These are phyloP conservation scores for Dichotomocladium elegans DNA, from an alignment of 371 early-diverging fungal genomes.

Conservation along the genomic window DNA sequence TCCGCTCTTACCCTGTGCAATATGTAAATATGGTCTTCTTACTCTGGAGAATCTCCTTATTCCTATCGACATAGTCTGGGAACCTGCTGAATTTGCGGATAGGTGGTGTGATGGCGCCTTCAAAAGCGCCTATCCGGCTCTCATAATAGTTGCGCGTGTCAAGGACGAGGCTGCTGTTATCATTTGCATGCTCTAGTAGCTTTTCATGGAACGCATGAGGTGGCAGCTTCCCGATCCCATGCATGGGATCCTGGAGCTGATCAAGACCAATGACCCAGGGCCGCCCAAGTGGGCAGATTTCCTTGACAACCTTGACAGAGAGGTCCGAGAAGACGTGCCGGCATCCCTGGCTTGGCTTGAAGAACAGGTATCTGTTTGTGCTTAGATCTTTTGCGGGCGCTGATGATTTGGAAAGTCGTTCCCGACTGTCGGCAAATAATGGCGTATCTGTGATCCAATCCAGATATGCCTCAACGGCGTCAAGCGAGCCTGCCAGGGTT, in stretches of 20 bases:
- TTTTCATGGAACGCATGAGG: conserved; percentile 14
- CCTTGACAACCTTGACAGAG: conserved; percentile 62
- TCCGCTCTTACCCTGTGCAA: conserved; percentile 61
- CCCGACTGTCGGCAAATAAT: not conserved
- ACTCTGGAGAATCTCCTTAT: conserved; percentile 40
- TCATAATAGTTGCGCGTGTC: conserved; percentile 76
- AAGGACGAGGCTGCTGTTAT: conserved; percentile 42
- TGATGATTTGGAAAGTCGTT: not conserved
- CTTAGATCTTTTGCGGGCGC: not conserved
- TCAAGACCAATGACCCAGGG: conserved; percentile 13
- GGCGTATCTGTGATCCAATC: conserved; percentile 28
- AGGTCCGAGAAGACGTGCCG: conserved; percentile 59
- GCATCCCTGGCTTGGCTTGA: conserved; percentile 70
- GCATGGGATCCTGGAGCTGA: conserved; percentile 12
- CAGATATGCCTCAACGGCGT: conserved; percentile 46
- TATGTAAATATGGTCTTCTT: conserved; percentile 65
- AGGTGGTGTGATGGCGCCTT: conserved; percentile 56
- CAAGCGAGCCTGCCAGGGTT: conserved; percentile 54
- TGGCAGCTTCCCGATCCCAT: conserved; percentile 19
- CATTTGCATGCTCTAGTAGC: conserved; percentile 28
- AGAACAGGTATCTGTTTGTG: conserved; percentile 39
- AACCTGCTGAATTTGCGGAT: conserved; percentile 67
- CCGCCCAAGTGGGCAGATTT: conserved; percentile 65
- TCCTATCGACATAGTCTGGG: conserved; percentile 56
- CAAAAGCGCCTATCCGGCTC: conserved; percentile 61